Conservation (phyloP, 2,329 filamentous ascomycete genomes). For the Stagonosporopsis rhizophila region DNA sequence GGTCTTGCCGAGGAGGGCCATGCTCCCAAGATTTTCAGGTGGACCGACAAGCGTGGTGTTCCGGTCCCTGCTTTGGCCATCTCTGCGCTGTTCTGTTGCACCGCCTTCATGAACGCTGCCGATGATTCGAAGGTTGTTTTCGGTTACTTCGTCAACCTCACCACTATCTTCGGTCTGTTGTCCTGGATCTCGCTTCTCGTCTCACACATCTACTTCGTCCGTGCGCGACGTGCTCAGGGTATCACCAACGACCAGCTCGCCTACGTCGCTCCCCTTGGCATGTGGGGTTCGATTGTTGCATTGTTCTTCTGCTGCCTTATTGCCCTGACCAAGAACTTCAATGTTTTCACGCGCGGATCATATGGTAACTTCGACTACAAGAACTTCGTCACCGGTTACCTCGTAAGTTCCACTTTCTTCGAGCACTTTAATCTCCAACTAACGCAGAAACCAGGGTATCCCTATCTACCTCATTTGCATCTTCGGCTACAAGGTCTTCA, state of each 20-base stretch:
- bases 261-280: constrained; percentile 75
- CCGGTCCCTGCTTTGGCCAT: constrained; percentile 70
- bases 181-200: constrained; percentile 60
- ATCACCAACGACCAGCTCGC: constrained; percentile 53
- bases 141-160: constrained; percentile 57
- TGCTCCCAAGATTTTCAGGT: constrained; percentile 74
- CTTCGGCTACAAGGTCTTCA: constrained; percentile 58
- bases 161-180: constrained; percentile 51
- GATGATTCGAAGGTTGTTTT: constrained; percentile 53
- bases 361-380: constrained; percentile 72
- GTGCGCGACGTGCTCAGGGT: constrained; percentile 55
- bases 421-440: neutral
- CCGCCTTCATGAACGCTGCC: constrained; percentile 67
- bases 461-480: constrained; percentile 74
- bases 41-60: constrained; percentile 74
- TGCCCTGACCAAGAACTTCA: constrained; percentile 82
- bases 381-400: constrained; percentile 78
- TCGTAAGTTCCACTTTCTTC: constrained; percentile 22
- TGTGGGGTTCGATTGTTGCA: constrained; percentile 71
- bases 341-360: constrained; percentile 66
- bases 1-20: constrained; percentile 75
- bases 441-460: constrained; percentile 61
- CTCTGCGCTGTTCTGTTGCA: constrained; percentile 67
- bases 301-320: constrained; percentile 76
- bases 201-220: constrained; percentile 58